A percentile compares a stretch with the other conserved stretches of the same genome.
phyloP scores from a whole-genome alignment of 108 stramenopile genomes.

The Nannochloropsis gaditana region DNA sequence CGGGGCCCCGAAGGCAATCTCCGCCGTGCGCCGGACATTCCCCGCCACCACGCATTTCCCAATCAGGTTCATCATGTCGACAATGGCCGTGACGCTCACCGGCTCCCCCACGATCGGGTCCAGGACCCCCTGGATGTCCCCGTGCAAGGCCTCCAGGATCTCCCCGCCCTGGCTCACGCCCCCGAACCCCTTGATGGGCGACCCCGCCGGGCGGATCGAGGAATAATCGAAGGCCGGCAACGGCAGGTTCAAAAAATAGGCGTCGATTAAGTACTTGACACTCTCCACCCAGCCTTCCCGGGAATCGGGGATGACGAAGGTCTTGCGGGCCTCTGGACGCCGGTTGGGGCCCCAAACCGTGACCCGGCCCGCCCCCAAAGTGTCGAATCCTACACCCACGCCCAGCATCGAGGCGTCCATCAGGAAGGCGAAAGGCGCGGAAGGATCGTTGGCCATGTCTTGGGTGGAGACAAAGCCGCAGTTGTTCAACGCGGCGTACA shows the following conservation, averaged over 20 bases:
- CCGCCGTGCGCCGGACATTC: slow-evolving; percentile 59
- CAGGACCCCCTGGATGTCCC: slow-evolving; percentile 33
- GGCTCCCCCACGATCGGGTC: slow-evolving; percentile 34
- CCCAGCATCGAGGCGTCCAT: slow-evolving; percentile 62
- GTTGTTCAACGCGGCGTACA: slow-evolving; percentile 62
- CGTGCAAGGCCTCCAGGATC: slow-evolving; percentile 43
- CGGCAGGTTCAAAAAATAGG: slow-evolving; percentile 43
- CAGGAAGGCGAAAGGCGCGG: slow-evolving; percentile 57
- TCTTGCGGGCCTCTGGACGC: neutral
- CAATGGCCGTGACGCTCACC: slow-evolving; percentile 52
- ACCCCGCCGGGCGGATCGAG: slow-evolving; percentile 51
- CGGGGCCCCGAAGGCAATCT: slow-evolving; percentile 58
- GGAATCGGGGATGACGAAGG: slow-evolving; percentile 52
- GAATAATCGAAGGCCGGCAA: slow-evolving; percentile 8
- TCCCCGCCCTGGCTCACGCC: slow-evolving; percentile 54
- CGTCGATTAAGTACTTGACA: slow-evolving; percentile 41
- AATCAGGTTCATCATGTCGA: slow-evolving; percentile 60
- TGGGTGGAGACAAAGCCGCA: slow-evolving; percentile 58
- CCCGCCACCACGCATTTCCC: slow-evolving; percentile 57
- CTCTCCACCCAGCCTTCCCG: slow-evolving; percentile 59
- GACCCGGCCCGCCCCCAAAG: slow-evolving; percentile 49
- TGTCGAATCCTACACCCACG: slow-evolving; percentile 61
- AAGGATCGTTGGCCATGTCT: slow-evolving; percentile 35
- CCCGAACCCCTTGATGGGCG: slow-evolving; percentile 57
- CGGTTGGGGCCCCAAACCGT: slow-evolving; percentile 25